Evolutionary conservation across 805 yeast genomes (phyloP).

Genomic region (Ogataea paradorogensis): DNA sequence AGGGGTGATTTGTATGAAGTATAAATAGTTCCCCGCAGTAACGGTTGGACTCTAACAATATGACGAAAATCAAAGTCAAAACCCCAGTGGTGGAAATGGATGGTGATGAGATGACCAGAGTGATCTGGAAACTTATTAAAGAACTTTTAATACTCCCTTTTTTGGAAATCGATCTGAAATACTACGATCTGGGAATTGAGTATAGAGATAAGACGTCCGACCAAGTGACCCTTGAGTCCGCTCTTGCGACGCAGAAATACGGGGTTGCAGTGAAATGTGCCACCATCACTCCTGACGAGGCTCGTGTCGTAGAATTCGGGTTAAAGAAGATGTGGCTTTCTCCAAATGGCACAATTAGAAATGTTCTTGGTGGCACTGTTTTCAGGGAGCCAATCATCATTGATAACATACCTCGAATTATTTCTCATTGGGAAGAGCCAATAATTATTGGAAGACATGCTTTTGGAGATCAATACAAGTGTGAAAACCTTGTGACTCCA

Average conservation of each 20-base stretch:
- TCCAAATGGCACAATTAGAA: constrained; percentile 96
- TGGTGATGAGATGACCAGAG: constrained; percentile 97
- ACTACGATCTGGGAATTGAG: constrained; percentile 86
- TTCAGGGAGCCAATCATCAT: constrained; percentile 96
- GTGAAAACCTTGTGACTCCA: constrained; percentile 80
- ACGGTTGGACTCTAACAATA: constrained; percentile 12
- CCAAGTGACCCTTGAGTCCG: constrained; percentile 84
- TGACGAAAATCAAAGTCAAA: constrained; percentile 67
- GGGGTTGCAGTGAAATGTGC: constrained; percentile 97
- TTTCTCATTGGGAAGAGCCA: constrained; percentile 92
- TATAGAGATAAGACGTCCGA: constrained; percentile 87
- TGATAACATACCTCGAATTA: constrained; percentile 77
- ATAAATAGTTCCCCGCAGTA: neutral
- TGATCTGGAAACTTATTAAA: constrained; percentile 90
- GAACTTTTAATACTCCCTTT: constrained; percentile 83
- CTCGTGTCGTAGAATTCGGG: constrained; percentile 84
- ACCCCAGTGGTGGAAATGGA: constrained; percentile 96
- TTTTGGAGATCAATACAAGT: constrained; percentile 94
- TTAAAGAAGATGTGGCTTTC: constrained; percentile 97
- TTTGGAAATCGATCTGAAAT: constrained; percentile 82
- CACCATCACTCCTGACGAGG: constrained; percentile 97
- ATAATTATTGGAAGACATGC: constrained; percentile 98
- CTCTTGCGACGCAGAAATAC: constrained; percentile 81
- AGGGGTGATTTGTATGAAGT: neutral
- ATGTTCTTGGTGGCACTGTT: constrained; percentile 93